Percentiles rank a stretch among this genome's conserved stretches.
Evolutionary conservation across 2,329 filamentous ascomycete species (phyloP).

Genomic region (Penicillium olsonii): DNA sequence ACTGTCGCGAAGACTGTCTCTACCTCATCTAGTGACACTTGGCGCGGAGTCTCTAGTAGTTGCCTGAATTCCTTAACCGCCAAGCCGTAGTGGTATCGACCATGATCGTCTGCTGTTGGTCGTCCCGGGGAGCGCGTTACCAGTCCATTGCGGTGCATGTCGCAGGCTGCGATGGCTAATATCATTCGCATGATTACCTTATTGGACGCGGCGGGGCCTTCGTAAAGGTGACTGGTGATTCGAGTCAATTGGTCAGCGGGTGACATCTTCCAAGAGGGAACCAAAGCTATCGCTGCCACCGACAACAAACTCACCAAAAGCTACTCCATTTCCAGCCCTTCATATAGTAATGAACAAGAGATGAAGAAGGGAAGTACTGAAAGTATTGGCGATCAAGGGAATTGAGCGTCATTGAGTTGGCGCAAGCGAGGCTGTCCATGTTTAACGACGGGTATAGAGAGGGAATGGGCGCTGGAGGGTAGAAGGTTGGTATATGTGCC

Average conservation of each 20-base stretch:
- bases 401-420: slow-evolving; percentile 38
- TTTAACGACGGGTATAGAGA: slow-evolving; percentile 30
- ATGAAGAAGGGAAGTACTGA: slow-evolving; percentile 37
- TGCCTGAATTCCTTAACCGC: slow-evolving; percentile 42
- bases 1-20: slow-evolving; percentile 39
- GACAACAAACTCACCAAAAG: slow-evolving; percentile 25
- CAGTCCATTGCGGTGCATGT: slow-evolving; percentile 38
- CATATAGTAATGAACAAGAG: slow-evolving; percentile 38
- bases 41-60: slow-evolving; percentile 31
- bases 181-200: slow-evolving; percentile 45
- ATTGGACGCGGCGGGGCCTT: slow-evolving; percentile 35
- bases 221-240: slow-evolving; percentile 29
- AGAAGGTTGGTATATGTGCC: slow-evolving; percentile 15
- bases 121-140: slow-evolving; percentile 27
- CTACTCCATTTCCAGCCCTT: slow-evolving; percentile 42
- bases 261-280: not conserved
- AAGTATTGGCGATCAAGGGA: slow-evolving; percentile 38
- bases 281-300: not conserved
- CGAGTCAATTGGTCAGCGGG: not conserved
- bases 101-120: slow-evolving; percentile 33
- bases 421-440: slow-evolving; percentile 24
- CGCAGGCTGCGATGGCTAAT: slow-evolving; percentile 38
- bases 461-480: slow-evolving; percentile 16
- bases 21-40: slow-evolving; percentile 31
- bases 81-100: slow-evolving; percentile 36